A percentile compares a stretch with the other conserved stretches of the same genome.
These are phyloP conservation scores for Cicer yamashitae DNA, from an alignment of 306 rosid species.

Conservation along the genomic window DNA sequence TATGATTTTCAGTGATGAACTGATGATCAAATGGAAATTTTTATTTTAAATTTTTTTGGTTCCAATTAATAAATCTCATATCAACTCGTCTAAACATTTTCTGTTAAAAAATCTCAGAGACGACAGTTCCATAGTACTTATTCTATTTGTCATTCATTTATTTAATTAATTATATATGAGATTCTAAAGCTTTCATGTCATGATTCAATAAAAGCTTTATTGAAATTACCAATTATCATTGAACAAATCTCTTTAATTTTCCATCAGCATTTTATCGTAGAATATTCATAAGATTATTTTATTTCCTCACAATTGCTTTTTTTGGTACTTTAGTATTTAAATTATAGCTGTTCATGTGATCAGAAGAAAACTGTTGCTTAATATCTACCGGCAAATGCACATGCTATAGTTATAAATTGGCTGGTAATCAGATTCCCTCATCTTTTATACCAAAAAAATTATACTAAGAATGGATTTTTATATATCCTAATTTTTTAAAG, in stretches of 20 bases:
- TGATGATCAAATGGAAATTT: no score
- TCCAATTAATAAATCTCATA: no score
- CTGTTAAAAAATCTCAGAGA: no score
- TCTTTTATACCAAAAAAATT: not conserved
- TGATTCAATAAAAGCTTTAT: no score
- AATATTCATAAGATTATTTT: not conserved
- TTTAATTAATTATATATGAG: no score
- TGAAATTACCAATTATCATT: no score
- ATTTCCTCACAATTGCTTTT: conserved; percentile 9
- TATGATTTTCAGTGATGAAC: no score
- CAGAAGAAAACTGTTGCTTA: conserved; percentile 4
- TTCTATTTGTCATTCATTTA: no score
- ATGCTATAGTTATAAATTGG: conserved; percentile 40
- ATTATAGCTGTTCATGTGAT: conserved; percentile 15
- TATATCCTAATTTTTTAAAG: conserved; percentile 14
- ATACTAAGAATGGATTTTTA: conserved; percentile 7
- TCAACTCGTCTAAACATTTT: no score
- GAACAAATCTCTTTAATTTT: not conserved
- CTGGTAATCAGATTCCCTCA: conserved; percentile 25
- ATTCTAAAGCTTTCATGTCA: no score
- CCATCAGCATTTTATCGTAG: not conserved
- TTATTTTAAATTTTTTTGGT: no score
- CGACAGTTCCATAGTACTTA: no score
- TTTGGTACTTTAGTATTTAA: conserved; percentile 16
- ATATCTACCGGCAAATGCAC: conserved; percentile 50